Evolutionary conservation across 1,139 yeast genomes (phyloP).

Genomic region (Nakaseomyces glabratus): DNA sequence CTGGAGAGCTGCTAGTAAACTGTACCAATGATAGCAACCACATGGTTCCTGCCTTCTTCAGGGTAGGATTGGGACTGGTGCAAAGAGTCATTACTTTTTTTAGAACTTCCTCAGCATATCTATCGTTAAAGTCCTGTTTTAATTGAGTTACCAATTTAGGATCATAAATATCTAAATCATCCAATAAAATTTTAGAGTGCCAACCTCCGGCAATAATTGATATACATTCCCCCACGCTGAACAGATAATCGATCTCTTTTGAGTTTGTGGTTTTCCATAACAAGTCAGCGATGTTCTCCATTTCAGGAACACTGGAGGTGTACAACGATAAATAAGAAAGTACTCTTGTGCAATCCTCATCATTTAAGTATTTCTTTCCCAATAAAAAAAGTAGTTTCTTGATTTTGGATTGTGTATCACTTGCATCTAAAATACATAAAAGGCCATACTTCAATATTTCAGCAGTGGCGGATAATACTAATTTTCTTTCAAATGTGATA

Average conservation of each 20-base stretch:
- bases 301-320: constrained; percentile 22
- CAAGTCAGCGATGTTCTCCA: constrained; percentile 36
- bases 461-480: no score
- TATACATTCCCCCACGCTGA: constrained; percentile 80
- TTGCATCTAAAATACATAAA: no score
- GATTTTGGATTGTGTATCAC: no score
- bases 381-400: no score
- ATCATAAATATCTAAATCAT: constrained; percentile 41
- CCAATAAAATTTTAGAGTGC: constrained; percentile 49
- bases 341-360: constrained; percentile 52
- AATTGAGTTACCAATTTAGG: constrained; percentile 13
- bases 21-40: constrained; percentile 80
- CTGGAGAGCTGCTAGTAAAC: constrained; percentile 48
- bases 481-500: no score
- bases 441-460: no score
- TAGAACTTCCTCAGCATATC: not conserved
- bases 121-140: constrained; percentile 8
- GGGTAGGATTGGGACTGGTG: constrained; percentile 51
- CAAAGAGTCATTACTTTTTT: not conserved
- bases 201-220: constrained; percentile 68
- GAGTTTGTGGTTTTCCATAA: constrained; percentile 53
- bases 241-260: constrained; percentile 64
- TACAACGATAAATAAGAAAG: constrained; percentile 49
- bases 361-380: constrained; percentile 42
- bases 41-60: constrained; percentile 70